These are phyloP conservation scores for Schoenoplectus tabernaemontani DNA, from an alignment of 202 grass and related monocot species.

Conservation along the genomic window DNA sequence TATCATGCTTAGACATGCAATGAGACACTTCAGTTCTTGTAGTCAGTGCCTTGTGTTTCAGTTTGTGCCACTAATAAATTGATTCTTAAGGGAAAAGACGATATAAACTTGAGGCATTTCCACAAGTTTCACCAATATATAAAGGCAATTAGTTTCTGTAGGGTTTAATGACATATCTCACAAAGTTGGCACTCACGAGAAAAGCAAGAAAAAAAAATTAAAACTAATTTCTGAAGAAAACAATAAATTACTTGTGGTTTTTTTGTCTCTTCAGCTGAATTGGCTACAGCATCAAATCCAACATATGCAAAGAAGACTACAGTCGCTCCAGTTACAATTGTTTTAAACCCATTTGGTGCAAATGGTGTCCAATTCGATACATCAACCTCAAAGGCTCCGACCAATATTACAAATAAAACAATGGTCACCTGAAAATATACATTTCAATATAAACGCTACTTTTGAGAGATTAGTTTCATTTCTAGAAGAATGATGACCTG, in stretches of 20 bases:
- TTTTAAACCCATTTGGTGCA: conserved; percentile 89
- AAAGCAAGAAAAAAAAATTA: neutral
- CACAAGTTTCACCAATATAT: neutral
- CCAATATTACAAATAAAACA: conserved; percentile 68
- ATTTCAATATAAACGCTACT: neutral
- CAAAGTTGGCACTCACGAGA: neutral
- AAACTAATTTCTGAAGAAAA: neutral
- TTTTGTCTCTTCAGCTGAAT: conserved; percentile 98
- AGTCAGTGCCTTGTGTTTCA: neutral
- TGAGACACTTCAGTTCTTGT: neutral
- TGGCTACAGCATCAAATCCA: conserved; percentile 97
- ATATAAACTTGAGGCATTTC: neutral
- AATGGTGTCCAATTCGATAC: conserved; percentile 97
- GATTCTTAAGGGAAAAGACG: neutral
- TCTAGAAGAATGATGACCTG: neutral
- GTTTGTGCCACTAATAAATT: neutral
- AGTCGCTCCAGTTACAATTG: conserved; percentile 82
- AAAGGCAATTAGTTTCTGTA: neutral
- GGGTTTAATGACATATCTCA: neutral
- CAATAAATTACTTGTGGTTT: conserved; percentile 53
- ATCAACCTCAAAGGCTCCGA: conserved; percentile 82
- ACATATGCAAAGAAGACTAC: conserved; percentile 98
- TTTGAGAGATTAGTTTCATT: neutral
- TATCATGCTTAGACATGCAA: neutral
- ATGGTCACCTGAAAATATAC: conserved; percentile 55